phyloP scores from a whole-genome alignment of 768 basidiomycete genomes.

The Cantharellus anzutake region DNA sequence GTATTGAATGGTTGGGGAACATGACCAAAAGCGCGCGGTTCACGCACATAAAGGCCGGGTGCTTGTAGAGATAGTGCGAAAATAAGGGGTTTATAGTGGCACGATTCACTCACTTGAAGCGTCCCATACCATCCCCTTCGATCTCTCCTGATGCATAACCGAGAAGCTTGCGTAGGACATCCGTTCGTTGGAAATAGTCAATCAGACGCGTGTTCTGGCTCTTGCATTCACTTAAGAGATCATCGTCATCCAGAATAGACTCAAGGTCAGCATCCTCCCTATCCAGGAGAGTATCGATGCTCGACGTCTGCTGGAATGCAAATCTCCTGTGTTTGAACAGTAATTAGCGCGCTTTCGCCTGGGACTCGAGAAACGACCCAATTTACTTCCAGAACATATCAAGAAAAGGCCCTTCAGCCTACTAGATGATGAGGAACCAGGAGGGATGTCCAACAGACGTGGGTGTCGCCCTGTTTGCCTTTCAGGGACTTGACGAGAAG shows the following conservation, averaged over 20 bases:
- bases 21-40: not conserved
- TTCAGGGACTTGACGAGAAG: too few relatives aligned
- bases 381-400: too few relatives aligned
- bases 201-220: constrained; percentile 77
- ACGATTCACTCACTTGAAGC: constrained; percentile 50
- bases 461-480: too few relatives aligned
- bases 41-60: not conserved
- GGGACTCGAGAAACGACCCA: too few relatives aligned
- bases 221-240: constrained; percentile 90
- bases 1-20: not conserved
- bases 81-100: not conserved
- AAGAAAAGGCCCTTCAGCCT: too few relatives aligned
- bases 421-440: too few relatives aligned
- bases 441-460: too few relatives aligned
- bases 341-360: too few relatives aligned
- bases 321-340: constrained; percentile 32
- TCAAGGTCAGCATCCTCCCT: constrained; percentile 81
- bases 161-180: constrained; percentile 61
- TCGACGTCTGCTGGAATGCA: constrained; percentile 74
- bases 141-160: constrained; percentile 79
- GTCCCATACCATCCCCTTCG: constrained; percentile 56
- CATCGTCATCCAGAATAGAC: constrained; percentile 82
- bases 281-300: constrained; percentile 79
- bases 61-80: not conserved
- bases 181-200: constrained; percentile 67